Percentiles rank a stretch among this genome's conserved stretches.
phyloP scores from a whole-genome alignment of 2,329 filamentous ascomycete genomes.

The Fusarium sp. region DNA sequence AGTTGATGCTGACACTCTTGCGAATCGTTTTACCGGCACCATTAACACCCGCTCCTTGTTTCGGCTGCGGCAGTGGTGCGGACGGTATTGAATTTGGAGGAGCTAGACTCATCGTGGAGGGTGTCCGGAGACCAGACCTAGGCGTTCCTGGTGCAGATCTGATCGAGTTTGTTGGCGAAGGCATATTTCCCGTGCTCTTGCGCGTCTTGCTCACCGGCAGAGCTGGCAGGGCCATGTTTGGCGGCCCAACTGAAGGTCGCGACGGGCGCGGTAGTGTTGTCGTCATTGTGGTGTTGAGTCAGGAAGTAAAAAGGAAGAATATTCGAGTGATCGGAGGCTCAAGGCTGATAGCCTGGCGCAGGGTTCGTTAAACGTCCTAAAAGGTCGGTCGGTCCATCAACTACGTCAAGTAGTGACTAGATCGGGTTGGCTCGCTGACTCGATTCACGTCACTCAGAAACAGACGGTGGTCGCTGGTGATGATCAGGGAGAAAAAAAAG shows the following conservation, averaged over 20 bases:
- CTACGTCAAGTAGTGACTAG: constrained; percentile 17
- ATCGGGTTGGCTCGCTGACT: constrained; percentile 27
- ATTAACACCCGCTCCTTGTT: constrained; percentile 64
- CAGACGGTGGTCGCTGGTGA: constrained; percentile 3
- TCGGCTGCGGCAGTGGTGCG: constrained; percentile 64
- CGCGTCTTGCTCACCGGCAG: constrained; percentile 77
- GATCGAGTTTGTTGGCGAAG: constrained; percentile 47
- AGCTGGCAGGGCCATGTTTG: constrained; percentile 75
- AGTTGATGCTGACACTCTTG: constrained; percentile 91
- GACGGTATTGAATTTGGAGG: constrained; percentile 64
- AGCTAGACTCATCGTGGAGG: constrained; percentile 63
- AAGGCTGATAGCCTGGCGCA: constrained; percentile 33
- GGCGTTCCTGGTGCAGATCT: constrained; percentile 59
- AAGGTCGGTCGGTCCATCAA: constrained; percentile 46
- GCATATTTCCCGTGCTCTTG: constrained; percentile 66
- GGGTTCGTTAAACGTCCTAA: constrained; percentile 34
- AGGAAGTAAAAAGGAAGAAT: constrained; percentile 17
- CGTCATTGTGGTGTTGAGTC: constrained; percentile 40
- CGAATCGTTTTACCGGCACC: constrained; percentile 74
- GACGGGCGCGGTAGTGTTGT: constrained; percentile 73
- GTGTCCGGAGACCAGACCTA: constrained; percentile 66
- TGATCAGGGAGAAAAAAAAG: constrained; percentile 4
- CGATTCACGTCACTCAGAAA: constrained; percentile 24
- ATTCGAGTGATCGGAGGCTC: constrained; percentile 32
- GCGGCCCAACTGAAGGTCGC: constrained; percentile 74